Conservation (phyloP, 2,329 filamentous ascomycete species). For the Chrysoporthe austroafricana region DNA sequence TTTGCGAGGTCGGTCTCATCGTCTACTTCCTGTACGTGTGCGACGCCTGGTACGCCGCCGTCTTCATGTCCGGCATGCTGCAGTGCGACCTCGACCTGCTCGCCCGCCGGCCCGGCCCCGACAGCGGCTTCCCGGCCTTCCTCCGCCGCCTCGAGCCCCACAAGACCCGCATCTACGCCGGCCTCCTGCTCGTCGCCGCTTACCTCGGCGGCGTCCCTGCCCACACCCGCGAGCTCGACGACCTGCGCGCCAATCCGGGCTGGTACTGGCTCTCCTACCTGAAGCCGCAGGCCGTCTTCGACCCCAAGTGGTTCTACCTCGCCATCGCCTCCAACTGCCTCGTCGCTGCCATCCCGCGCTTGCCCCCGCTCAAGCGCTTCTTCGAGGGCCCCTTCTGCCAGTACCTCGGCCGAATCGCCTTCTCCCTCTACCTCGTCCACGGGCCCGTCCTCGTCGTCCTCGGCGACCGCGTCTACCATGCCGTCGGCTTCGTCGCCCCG, state of each 20-base stretch:
- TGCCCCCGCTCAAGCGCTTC: slow-evolving; percentile 60
- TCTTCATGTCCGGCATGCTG: slow-evolving; percentile 65
- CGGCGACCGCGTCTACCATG: slow-evolving; percentile 66
- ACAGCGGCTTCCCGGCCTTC: slow-evolving; percentile 54
- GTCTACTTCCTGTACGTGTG: slow-evolving; percentile 70
- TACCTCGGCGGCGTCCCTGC: slow-evolving; percentile 66
- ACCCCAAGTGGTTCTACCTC: slow-evolving; percentile 71
- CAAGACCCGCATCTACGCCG: slow-evolving; percentile 56
- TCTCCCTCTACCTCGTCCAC: slow-evolving; percentile 66
- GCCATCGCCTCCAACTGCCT: slow-evolving; percentile 63
- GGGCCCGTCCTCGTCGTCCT: slow-evolving; percentile 63
- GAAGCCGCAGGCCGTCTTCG: slow-evolving; percentile 67
- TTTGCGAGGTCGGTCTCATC: slow-evolving; percentile 55
- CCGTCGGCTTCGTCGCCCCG: slow-evolving; percentile 58
- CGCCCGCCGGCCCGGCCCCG: slow-evolving; percentile 38
- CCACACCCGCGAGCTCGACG: slow-evolving; percentile 48
- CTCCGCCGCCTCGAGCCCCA: slow-evolving; percentile 50
- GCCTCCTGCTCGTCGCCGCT: slow-evolving; percentile 55
- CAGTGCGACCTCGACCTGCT: slow-evolving; percentile 64
- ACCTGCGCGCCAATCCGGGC: slow-evolving; percentile 58
- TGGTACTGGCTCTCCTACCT: slow-evolving; percentile 65
- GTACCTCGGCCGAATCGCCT: slow-evolving; percentile 66
- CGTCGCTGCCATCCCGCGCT: slow-evolving; percentile 59
- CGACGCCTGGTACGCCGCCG: slow-evolving; percentile 64
- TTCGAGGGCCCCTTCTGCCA: slow-evolving; percentile 64